Conservation (phyloP, 768 basidiomycete species). For the Calocybe cyanea region DNA sequence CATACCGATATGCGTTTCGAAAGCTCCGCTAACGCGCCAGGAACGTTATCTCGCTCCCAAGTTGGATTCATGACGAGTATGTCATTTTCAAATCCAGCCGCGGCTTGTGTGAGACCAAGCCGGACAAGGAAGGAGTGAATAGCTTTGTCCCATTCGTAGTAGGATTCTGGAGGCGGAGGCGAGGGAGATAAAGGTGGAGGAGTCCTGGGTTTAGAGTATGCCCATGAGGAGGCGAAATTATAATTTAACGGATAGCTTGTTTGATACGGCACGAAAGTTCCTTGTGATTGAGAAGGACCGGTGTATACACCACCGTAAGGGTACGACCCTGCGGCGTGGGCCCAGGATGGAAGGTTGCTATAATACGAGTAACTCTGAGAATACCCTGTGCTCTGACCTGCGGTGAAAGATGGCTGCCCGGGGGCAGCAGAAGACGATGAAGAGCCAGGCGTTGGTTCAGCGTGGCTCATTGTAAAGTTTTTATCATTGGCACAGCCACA, state of each 20-base stretch:
- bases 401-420: background rate
- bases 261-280: constrained; percentile 5
- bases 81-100: constrained; percentile 65
- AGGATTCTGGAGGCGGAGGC: constrained; percentile 31
- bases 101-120: constrained; percentile 53
- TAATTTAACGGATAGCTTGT: background rate
- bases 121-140: constrained; percentile 50
- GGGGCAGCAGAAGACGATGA: too few species aligned
- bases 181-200: constrained; percentile 31
- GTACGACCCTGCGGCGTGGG: constrained; percentile 9
- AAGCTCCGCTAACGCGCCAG: constrained; percentile 50
- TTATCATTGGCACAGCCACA: too few species aligned
- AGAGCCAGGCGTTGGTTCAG: too few species aligned
- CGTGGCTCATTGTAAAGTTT: too few species aligned
- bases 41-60: constrained; percentile 59
- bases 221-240: constrained; percentile 1
- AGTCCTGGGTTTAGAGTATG: background rate
- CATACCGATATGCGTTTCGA: constrained; percentile 49
- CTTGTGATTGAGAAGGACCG: constrained; percentile 1
- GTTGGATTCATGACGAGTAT: constrained; percentile 65
- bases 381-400: background rate
- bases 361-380: constrained; percentile 8
- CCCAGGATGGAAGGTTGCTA: constrained; percentile 10
- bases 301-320: constrained; percentile 2
- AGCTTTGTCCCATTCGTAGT: constrained; percentile 49